Conservation (phyloP, 2,329 filamentous ascomycete genomes). For the Colletotrichum paranaense region DNA sequence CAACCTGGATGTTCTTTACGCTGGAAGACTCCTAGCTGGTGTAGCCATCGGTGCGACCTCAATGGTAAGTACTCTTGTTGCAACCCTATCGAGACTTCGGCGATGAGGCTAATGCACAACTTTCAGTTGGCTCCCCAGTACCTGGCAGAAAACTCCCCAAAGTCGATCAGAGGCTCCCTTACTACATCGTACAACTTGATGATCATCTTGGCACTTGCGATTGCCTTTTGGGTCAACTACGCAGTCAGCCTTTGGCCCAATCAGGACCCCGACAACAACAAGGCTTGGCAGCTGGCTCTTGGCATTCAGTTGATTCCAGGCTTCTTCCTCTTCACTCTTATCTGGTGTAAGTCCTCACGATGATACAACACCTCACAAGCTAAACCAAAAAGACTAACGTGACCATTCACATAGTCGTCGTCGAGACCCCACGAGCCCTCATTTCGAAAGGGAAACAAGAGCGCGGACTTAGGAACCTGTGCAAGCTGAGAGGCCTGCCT, state of each 20-base stretch:
- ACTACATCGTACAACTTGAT: conserved; percentile 53
- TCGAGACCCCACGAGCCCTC: conserved; percentile 40
- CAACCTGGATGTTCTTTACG: conserved; percentile 47
- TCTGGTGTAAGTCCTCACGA: conserved; percentile 42
- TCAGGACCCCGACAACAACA: conserved; percentile 44
- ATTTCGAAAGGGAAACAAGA: conserved; percentile 49
- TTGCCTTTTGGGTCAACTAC: conserved; percentile 49
- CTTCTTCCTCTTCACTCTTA: conserved; percentile 47
- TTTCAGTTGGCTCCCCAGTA: conserved; percentile 50
- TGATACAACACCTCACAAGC: not conserved
- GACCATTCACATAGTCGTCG: conserved; percentile 22
- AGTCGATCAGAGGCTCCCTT: conserved; percentile 51
- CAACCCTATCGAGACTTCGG: too few relatives aligned
- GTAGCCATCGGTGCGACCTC: conserved; percentile 48
- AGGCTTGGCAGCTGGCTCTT: conserved; percentile 48
- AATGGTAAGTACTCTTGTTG: conserved; percentile 38
- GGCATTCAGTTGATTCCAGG: conserved; percentile 52
- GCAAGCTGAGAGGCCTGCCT: conserved; percentile 46
- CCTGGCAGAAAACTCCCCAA: conserved; percentile 53
- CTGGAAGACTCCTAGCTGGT: conserved; percentile 49
- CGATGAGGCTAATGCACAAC: not conserved
- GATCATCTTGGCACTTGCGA: conserved; percentile 48
- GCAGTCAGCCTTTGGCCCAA: conserved; percentile 41
- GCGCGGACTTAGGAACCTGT: conserved; percentile 48
- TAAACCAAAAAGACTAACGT: not conserved